Base-by-base conservation (phyloP, 805 yeast genomes). In the Zygotorulaspora danielsina region DNA sequence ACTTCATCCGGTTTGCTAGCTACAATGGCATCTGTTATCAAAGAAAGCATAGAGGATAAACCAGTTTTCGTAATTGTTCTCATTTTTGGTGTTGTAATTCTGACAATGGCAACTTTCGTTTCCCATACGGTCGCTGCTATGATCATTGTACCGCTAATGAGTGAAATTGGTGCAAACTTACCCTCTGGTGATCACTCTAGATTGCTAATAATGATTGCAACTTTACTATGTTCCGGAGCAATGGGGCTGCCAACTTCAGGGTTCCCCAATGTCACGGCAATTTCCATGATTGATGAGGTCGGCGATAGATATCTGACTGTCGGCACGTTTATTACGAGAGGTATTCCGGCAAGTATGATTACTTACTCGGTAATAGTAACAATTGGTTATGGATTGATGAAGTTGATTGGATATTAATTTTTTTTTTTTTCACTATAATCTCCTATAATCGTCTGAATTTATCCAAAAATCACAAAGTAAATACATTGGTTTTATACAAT, bases 211-310 rank as follows among this genome's bases (percentile, higher is more conserved):
- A 73, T 78, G 79, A 63, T 70, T 4, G 64, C 79, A 3, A 77
- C 81, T 0, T 55, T 78, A 39, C 67, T 93, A 46, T 86, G 97
- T 54, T 90, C 97, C 0, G 81, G 84, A 25, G 98, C 97, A 2
- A 93, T 93, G 97, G 97, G 96, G 1, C 68, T 93, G 38, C 97
- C 98, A 19, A 93, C 97, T 0, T 84, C 95, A 2, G 97, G 98
- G 0, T 90, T 93, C 70, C 98, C 98, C 4, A 93, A 93, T 54
- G 96, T 93, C 24, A 88, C 97, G 0, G 98, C 97, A 0, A 87
- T 93, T 46, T 88, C 97, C 42, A 78, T 88, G 78, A 80, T 89
- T 5, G 95, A 93, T 61, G 96, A 86, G 54, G 74, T 89, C 29
- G 97, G 97, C 7, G 81, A 82, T 40, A 87, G 95, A 13, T 93